A percentile compares a stretch with the other conserved stretches of the same genome.
Conservation (phyloP, 495 filamentous ascomycete species). For the Delitschia confertaspora region DNA sequence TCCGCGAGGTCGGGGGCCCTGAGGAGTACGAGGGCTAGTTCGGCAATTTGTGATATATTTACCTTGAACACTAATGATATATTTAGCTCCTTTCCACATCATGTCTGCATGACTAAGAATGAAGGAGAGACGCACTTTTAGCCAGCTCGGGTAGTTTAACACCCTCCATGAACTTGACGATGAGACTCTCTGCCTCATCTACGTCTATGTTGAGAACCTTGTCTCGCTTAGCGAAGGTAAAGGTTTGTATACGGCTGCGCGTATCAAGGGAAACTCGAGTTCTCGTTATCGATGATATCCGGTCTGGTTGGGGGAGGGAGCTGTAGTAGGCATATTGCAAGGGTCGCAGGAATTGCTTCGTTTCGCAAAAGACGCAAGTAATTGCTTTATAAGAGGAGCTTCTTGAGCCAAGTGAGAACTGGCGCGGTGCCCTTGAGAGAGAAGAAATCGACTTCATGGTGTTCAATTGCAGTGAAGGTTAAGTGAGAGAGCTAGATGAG, state of each 20-base stretch:
- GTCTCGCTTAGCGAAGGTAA: no score
- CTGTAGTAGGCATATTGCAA: no score
- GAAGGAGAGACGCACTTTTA: constrained; percentile 1
- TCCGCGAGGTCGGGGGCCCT: constrained; percentile 4
- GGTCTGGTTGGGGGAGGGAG: no score
- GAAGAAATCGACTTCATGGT: no score
- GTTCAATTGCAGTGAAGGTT: not conserved
- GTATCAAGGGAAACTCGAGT: no score
- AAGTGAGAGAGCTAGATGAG: no score
- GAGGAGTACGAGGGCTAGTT: constrained; percentile 3
- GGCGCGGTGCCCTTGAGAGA: no score
- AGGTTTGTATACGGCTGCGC: no score
- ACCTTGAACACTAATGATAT: constrained; percentile 1
- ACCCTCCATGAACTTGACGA: no score
- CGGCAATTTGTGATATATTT: constrained; percentile 3
- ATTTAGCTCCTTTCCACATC: not conserved
- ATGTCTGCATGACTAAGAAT: not conserved
- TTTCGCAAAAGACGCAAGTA: constrained; percentile 16
- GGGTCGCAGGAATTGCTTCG: constrained; percentile 5
- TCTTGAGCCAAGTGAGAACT: not conserved
- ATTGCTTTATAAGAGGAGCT: not conserved
- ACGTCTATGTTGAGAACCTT: no score
- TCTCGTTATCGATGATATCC: no score
- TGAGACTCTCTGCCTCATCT: no score
- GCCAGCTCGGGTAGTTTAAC: constrained; percentile 1